Conservation (phyloP, 2,329 filamentous ascomycete species). For the Pezicula rhizophila region DNA sequence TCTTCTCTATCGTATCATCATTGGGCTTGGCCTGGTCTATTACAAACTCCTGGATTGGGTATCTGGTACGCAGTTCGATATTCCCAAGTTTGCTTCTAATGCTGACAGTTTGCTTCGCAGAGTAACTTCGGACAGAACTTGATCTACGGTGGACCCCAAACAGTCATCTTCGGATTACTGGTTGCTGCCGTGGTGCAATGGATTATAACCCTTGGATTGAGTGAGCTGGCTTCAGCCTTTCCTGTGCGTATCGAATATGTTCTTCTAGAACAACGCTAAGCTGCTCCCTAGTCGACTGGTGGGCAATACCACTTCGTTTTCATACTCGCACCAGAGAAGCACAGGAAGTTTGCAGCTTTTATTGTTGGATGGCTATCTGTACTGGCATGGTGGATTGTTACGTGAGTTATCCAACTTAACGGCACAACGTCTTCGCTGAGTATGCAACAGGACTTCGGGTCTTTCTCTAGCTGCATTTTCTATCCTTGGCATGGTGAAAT, state of each 20-base stretch:
- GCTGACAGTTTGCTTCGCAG: not conserved
- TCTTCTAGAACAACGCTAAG: too few species aligned
- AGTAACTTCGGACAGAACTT: slow-evolving; percentile 12
- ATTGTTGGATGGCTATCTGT: slow-evolving; percentile 6
- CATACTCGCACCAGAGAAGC: slow-evolving; percentile 12
- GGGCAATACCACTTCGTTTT: slow-evolving; percentile 29
- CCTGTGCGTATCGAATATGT: slow-evolving; percentile 4
- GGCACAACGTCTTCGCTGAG: not conserved
- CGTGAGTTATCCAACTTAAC: not conserved
- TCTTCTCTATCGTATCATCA: slow-evolving; percentile 18
- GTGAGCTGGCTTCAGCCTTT: slow-evolving; percentile 23
- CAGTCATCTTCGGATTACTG: slow-evolving; percentile 19
- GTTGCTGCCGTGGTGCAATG: slow-evolving; percentile 17
- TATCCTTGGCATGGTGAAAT: slow-evolving; percentile 5
- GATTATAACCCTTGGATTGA: slow-evolving; percentile 20
- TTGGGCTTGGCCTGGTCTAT: slow-evolving; percentile 23
- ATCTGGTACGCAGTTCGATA: slow-evolving; percentile 4
- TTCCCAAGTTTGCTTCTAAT: not conserved
- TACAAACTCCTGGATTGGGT: slow-evolving; percentile 29
- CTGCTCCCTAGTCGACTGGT: slow-evolving; percentile 8
- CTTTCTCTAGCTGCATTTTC: slow-evolving; percentile 1
- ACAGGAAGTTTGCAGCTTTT: slow-evolving; percentile 3
- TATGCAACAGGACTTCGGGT: not conserved
- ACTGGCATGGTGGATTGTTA: slow-evolving; percentile 4
- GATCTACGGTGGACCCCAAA: slow-evolving; percentile 20